Evolutionary conservation across 805 yeast species (phyloP), one percentile per base, ranked within the genome.

Genomic region (Saccharomycopsis fodiens): DNA sequence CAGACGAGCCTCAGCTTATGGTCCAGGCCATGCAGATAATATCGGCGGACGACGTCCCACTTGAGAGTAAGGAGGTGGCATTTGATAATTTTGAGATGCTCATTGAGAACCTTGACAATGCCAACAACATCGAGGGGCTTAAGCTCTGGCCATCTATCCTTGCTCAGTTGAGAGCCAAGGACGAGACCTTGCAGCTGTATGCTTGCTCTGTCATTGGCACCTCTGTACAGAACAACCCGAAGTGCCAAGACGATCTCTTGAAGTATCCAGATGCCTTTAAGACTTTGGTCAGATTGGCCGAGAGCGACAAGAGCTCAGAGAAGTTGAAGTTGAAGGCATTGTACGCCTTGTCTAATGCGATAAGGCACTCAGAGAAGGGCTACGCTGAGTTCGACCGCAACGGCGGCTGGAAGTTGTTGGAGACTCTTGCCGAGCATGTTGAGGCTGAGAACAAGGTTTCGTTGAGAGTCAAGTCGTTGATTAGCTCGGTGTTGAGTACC

Each of bases 51-150:
- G 82, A 79, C 40, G 77, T 78, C 2, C 73, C 73, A 5, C 55
- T 74, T 19, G 91, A 83, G 35, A 72, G 72, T 55, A 83, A 82
- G 55, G 68, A 81, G 42, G 74, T 76, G 6, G 95, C 97, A 0
- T 74, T 88, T 50, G 97, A 91, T 53, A 86, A 87, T 60, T 83
- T 91, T 57, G 96, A 91, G 61, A 87, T 89, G 91, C 68, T 91
- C 42, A 82, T 93, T 41, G 97, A 91, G 59, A 88, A 88, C 57
- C 64, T 91, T 50, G 97, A 93, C 62, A 93, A 93, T 61, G 97
- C 97, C 20, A 89, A 91, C 64, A 87, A 87, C 57, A 80, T 91
- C 54, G 91, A 85, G 53, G 84, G 82, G 55, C 59, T 89, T 69
- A 76, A 78, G 53, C 71, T 88, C 52, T 93, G 97, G 98, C 77